Evolutionary conservation across 2,329 filamentous ascomycete species (phyloP), one percentile per base, ranked within the genome.

Genomic region (Talaromyces sp.): DNA sequence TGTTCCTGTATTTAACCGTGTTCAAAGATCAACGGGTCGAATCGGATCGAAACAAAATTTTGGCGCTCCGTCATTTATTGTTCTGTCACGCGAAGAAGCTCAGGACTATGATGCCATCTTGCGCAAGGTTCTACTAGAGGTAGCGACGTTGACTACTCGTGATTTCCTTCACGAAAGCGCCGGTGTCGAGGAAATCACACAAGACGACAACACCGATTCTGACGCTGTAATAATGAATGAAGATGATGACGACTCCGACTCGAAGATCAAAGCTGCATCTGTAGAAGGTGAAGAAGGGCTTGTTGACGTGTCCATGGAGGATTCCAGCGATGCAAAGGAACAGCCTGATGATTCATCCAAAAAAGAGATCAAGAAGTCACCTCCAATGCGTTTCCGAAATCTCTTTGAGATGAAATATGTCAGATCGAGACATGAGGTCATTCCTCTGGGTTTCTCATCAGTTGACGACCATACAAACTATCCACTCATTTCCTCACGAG

Each of bases 281-380:
- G 86, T 96, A 1, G 89, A 93, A 74, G 91, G 92, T 10, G 94
- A 97, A 75, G 93, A 97, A 67, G 92, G 92, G 67, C 87, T 97
- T 72, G 91, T 98, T 6, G 91, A 97, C 73, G 89, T 99, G 17
- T 91, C 90, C 0, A 93, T 97, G 89, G 88, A 87, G 62, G 89
- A 92, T 70, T 80, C 81, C 2, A 73, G 73, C 17, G 80, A 84
- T 65, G 54, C 66, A 52, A 47, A 67, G 25, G 33, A 25, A 9
- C 69, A 71, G 52, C 67, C 69, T 13, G 64, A 68, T 10, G 67
- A 65, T 6, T 35, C 67, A 4, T 54, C 67, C 3, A 67, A 71
- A 27, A 64, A 67, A 27, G 57, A 60, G 13, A 67, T 71, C 10
- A 54, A 31, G 59, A 69, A 67, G 27, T 64, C 72, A 9, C 85